Conservation (phyloP, 768 basidiomycete genomes). For the Trametes villosa region DNA sequence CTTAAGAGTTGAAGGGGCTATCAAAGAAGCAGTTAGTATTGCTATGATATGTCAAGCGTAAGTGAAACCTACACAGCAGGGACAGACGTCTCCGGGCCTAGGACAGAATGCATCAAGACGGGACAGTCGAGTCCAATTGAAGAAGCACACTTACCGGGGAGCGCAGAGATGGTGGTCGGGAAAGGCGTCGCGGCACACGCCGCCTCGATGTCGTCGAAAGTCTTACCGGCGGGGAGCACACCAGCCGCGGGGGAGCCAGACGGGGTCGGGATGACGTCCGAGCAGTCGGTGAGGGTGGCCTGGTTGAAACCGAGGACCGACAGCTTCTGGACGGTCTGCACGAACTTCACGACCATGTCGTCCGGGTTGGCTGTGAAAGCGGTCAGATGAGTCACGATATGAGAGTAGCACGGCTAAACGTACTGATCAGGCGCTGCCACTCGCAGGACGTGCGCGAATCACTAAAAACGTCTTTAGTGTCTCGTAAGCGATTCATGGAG, state of each 20-base stretch:
- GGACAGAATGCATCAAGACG: neutral
- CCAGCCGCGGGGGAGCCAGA: neutral
- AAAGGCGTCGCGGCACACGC: conserved; percentile 4
- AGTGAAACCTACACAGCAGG: neutral
- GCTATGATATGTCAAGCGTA: neutral
- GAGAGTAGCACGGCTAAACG: neutral
- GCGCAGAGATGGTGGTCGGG: conserved; percentile 6
- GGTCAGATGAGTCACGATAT: neutral
- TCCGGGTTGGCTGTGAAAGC: conserved; percentile 1
- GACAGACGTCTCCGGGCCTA: neutral
- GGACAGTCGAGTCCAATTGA: neutral
- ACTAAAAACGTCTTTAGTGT: neutral
- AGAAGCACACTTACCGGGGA: neutral
- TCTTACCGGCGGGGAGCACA: conserved; percentile 2
- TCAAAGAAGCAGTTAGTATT: neutral
- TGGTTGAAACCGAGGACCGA: conserved; percentile 7
- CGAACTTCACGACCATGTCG: conserved; percentile 4
- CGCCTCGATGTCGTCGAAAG: conserved; percentile 9
- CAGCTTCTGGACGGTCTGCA: conserved; percentile 1
- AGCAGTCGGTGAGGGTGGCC: conserved; percentile 6
- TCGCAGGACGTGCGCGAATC: conserved; percentile 8
- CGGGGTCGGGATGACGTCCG: conserved; percentile 11
- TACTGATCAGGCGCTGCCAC: conserved; percentile 12
- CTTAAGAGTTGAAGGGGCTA: neutral
- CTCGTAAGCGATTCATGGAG: neutral